Conservation (phyloP, 192 early-diverging fungal genomes). For the Coemansia sp. region DNA sequence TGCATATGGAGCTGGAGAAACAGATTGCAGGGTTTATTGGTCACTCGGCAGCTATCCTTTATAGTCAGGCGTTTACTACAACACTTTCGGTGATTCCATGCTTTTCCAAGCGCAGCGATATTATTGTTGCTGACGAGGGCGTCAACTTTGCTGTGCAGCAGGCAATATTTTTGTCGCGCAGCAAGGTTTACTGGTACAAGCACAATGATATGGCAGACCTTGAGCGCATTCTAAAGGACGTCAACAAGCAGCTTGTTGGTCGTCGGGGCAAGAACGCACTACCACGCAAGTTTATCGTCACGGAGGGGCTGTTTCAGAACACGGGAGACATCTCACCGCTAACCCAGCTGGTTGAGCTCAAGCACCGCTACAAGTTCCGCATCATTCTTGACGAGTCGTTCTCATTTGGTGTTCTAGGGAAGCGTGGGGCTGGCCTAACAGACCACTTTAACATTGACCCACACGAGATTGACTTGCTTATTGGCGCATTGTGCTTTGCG, state of each 20-base stretch:
- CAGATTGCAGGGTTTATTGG: slow-evolving; percentile 83
- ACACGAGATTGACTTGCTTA: slow-evolving; percentile 83
- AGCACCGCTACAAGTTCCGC: slow-evolving; percentile 94
- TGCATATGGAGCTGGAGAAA: slow-evolving; percentile 91
- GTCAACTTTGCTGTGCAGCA: slow-evolving; percentile 87
- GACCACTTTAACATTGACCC: slow-evolving; percentile 76
- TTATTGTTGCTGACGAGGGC: slow-evolving; percentile 91
- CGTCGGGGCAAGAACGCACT: slow-evolving; percentile 73
- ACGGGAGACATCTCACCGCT: slow-evolving; percentile 85
- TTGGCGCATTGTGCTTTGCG: slow-evolving; percentile 78
- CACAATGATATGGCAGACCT: slow-evolving; percentile 97
- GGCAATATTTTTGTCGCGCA: slow-evolving; percentile 86
- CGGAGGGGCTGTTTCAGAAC: slow-evolving; percentile 88
- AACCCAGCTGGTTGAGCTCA: slow-evolving; percentile 79
- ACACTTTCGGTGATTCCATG: slow-evolving; percentile 91
- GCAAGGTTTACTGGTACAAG: slow-evolving; percentile 85
- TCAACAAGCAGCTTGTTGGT: slow-evolving; percentile 62
- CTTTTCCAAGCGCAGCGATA: slow-evolving; percentile 94
- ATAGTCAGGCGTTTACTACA: slow-evolving; percentile 93
- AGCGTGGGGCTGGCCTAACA: slow-evolving; percentile 83
- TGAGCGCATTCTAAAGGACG: slow-evolving; percentile 77
- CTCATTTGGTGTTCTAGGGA: slow-evolving; percentile 86
- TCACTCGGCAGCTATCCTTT: slow-evolving; percentile 83
- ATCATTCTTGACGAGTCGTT: slow-evolving; percentile 91
- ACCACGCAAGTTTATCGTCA: slow-evolving; percentile 90